Conservation (phyloP, 805 yeast genomes). For the Allodekkera sacchari region DNA sequence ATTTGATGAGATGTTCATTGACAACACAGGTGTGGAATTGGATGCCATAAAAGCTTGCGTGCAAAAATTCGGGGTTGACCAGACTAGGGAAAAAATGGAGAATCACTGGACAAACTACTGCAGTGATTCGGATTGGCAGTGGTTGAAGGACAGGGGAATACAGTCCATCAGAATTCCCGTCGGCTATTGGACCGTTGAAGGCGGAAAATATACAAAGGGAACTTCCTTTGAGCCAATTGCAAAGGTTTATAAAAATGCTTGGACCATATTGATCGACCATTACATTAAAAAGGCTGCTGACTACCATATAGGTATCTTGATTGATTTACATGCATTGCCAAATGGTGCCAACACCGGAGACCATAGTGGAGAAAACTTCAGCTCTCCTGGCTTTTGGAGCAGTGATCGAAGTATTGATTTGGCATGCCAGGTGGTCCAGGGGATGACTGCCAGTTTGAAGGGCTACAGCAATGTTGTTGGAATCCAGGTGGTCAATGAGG, state of each 20-base stretch:
- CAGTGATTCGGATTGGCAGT: conserved; percentile 68
- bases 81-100: conserved; percentile 45
- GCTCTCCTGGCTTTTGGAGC: conserved; percentile 59
- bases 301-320: conserved; percentile 60
- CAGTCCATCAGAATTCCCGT: conserved; percentile 79
- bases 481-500: conserved; percentile 80
- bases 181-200: conserved; percentile 84
- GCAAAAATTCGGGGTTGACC: conserved; percentile 41
- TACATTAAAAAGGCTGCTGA: conserved; percentile 52
- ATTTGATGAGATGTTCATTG: conserved; percentile 50
- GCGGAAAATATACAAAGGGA: conserved; percentile 46
- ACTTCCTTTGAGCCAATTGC: conserved; percentile 55
- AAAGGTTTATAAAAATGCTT: conserved; percentile 61
- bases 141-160: conserved; percentile 60
- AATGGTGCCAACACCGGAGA: conserved; percentile 86
- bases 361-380: conserved; percentile 68
- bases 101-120: conserved; percentile 60
- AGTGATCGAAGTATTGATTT: conserved; percentile 30
- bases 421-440: conserved; percentile 45
- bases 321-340: conserved; percentile 86
- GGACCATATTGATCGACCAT: conserved; percentile 47
- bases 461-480: conserved; percentile 66
- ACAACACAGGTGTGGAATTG: conserved; percentile 57
- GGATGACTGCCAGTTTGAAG: conserved; percentile 51
- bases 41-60: conserved; percentile 55